Conservation (phyloP, 257 asterid genomes). For the Rehmannia glutinosa region DNA sequence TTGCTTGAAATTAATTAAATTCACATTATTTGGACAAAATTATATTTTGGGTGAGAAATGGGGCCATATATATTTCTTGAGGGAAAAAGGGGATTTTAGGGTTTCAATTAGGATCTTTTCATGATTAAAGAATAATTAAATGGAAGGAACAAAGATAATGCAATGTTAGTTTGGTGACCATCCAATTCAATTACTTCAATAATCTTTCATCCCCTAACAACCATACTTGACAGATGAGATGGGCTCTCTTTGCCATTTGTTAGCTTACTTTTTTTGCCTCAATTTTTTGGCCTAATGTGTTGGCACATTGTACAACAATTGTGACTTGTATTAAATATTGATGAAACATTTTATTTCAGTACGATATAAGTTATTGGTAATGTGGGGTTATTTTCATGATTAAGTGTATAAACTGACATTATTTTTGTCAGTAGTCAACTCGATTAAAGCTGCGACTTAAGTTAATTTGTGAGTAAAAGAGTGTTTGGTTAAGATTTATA, state of each 20-base stretch:
- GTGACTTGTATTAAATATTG: neutral
- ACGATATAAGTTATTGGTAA: neutral
- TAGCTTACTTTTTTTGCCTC: neutral
- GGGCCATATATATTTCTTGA: neutral
- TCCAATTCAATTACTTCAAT: conserved; percentile 14
- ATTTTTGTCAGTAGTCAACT: neutral
- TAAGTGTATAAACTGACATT: neutral
- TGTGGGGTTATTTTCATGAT: neutral
- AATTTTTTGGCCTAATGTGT: neutral
- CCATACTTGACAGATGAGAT: conserved; percentile 37
- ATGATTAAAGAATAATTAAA: neutral
- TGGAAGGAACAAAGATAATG: neutral
- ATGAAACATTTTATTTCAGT: neutral
- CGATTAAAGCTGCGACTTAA: neutral
- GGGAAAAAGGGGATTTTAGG: neutral
- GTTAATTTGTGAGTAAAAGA: too few species aligned
- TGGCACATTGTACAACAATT: neutral
- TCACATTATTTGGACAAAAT: too few species aligned
- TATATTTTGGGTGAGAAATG: too few species aligned
- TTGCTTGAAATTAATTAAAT: too few species aligned
- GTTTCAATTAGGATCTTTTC: neutral
- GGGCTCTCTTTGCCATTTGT: conserved; percentile 16
- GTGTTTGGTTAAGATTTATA: too few species aligned
- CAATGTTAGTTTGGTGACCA: conserved; percentile 48
- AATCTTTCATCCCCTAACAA: conserved; percentile 30